phyloP scores from a whole-genome alignment of 2,329 filamentous ascomycete species.

The Phaeoacremonium minimum region DNA sequence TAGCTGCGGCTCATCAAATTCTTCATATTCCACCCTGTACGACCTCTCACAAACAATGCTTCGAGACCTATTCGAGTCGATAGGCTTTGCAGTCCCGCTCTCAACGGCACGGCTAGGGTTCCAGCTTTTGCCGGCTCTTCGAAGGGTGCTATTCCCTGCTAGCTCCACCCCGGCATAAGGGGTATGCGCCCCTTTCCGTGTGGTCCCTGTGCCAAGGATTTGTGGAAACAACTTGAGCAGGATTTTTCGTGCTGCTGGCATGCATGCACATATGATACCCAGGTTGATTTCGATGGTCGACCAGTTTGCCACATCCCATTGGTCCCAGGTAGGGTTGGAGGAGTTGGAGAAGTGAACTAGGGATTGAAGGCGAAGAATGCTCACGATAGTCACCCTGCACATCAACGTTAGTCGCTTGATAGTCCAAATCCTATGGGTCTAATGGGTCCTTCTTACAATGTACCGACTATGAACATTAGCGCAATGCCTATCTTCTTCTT shows the following conservation, averaged over 20 bases:
- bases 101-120: no score
- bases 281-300: constrained; percentile 6
- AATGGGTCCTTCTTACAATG: no score
- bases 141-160: no score
- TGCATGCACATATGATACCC: constrained; percentile 6
- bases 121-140: no score
- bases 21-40: no score
- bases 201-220: no score
- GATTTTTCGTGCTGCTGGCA: constrained; percentile 17
- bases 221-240: constrained; percentile 23
- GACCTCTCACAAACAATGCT: no score
- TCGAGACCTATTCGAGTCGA: no score
- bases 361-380: constrained; percentile 22
- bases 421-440: not conserved
- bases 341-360: constrained; percentile 22
- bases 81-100: no score
- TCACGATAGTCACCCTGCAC: constrained; percentile 25
- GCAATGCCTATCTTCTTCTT: constrained; percentile 42
- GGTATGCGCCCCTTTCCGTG: no score
- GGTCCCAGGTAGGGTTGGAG: constrained; percentile 23
- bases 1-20: no score
- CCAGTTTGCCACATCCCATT: constrained; percentile 10
- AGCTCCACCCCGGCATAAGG: no score
- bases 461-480: constrained; percentile 38
- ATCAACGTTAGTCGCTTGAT: not conserved